Percentiles rank a stretch among this genome's conserved stretches.
Conservation (phyloP, 1,284 basidiomycete species). For the Moesziomyces globuligerus region DNA sequence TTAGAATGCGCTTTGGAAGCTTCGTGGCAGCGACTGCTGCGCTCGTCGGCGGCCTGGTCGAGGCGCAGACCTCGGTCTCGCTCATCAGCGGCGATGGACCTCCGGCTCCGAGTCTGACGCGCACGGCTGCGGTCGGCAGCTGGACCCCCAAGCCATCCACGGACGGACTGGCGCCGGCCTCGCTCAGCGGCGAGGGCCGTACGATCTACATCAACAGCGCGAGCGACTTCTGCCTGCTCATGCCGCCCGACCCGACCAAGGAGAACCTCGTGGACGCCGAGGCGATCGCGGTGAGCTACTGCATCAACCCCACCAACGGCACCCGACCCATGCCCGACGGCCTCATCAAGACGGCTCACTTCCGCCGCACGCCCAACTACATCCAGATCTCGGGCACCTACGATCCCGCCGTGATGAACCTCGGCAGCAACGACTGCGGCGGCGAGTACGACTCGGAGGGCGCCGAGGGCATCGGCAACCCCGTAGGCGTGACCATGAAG, state of each 20-base stretch:
- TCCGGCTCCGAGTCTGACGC: constrained; percentile 28
- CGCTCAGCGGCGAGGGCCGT: constrained; percentile 33
- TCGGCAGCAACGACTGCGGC: constrained; percentile 56
- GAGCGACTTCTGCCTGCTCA: constrained; percentile 58
- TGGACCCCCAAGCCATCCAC: constrained; percentile 36
- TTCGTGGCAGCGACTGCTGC: constrained; percentile 18
- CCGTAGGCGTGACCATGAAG: constrained; percentile 54
- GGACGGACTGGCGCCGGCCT: constrained; percentile 23
- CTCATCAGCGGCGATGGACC: constrained; percentile 42
- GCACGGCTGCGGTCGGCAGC: constrained; percentile 37
- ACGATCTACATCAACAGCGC: constrained; percentile 52
- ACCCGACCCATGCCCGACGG: constrained; percentile 60
- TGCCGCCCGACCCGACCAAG: constrained; percentile 59
- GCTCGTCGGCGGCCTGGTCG: constrained; percentile 14
- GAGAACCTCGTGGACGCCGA: constrained; percentile 63
- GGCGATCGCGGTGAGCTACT: constrained; percentile 61
- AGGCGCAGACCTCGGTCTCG: constrained; percentile 21
- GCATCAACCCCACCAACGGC: constrained; percentile 56
- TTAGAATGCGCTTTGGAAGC: constrained; percentile 25
- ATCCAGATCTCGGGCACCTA: constrained; percentile 58
- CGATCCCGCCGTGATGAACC: constrained; percentile 58
- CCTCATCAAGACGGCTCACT: constrained; percentile 61
- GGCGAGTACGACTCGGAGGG: constrained; percentile 51
- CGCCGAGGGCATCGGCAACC: constrained; percentile 56
- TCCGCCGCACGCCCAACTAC: constrained; percentile 48